Base-by-base conservation (phyloP, 352 stramenopile genomes). In the Pythium aristosporum region DNA sequence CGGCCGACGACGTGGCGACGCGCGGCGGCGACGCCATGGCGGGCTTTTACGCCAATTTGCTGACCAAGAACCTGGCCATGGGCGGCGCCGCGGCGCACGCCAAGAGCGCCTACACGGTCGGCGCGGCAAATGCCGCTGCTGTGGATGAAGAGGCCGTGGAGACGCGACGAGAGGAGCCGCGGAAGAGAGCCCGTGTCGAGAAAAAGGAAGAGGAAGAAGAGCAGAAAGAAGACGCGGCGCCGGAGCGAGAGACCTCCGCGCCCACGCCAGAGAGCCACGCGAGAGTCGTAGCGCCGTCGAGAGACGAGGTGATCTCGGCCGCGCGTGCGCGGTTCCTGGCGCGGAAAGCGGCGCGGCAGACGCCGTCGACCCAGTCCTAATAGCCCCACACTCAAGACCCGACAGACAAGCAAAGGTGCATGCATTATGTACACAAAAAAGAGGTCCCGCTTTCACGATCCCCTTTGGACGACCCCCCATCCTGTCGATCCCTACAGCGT, bases 41-140 rank as follows among this genome's bases (percentile, higher is more conserved):
- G 28, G 82, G 82, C 12, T 97, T 97, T 68, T 97, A 97, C 68
- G 81, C 88, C 15, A 97, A 96, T 64, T 65, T 97, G 39, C 75
- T 93, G 42, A 96, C 87, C 47, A 96, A 95, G 71, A 97, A 97
- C 68, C 92, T 97, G 67, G 85, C 87, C 12, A 97, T 97, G 91
- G 91, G 91, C 41, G 86, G 86, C 18, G 25, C 34, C 5, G 79
- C 87, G 18, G 79, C 82, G 0, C 9, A 92, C 48, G 77, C 87
- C 5, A 80, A 73, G 5, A 97, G 88, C 64, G 83, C 85, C 2
- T 97, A 97, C 76, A 97, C 91, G 0, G 73, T 79, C 3, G 75
- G 80, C 0, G 13, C 73, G 3, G 37, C 48, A 9, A 39, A 69
- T 20, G 12, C 23, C 13, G 25, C 37, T 15, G 41, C 34, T 13